Evolutionary conservation across 768 basidiomycete genomes (phyloP), one percentile per base, ranked within the genome.

Genomic region (Rossbeevera mucosa): DNA sequence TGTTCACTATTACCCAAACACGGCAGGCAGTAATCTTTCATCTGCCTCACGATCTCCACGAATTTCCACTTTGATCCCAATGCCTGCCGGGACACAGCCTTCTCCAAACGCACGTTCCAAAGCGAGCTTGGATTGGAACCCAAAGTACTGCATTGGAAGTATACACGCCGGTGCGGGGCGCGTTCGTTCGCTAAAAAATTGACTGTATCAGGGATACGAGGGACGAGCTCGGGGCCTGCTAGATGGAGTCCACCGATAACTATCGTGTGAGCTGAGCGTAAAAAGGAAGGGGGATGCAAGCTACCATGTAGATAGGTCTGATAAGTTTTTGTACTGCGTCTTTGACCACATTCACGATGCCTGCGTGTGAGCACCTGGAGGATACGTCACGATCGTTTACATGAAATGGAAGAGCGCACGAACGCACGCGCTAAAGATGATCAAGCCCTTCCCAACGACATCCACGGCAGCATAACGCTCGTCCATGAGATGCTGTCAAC

Each of bases 91-190:
- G 12, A 93, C 88, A 59, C 85, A 85, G 1, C 82, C 82, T 48
- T 87, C 80, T 20, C 89, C 90, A 16, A 94, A 74, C 2, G 78
- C 86, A 5, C 69, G 66, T 62, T 83, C 82, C 59, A 93, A 67
- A 2, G 83, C 86, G 7, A 88, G 64, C 66, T 92, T 91, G 30
- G 79, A 78, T n/a, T 77, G 75, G 62, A 91, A 88, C 4, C 90
- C 90, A 3, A 86, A 81, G 60, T 91, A 93, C 64, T 93, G 91
- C 82, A 93, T 86, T 0, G 90, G 91, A 0, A 92, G 73, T 43
- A 92, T 68, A 56, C 85, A 91, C 1, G 74, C 76, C 1, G 88
- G 88, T 0, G 80, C 66, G 11, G 89, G 88, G 7, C 56, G 64
- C 26, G 68, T 48, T 76, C 60, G n/a, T 74, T 70, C 0, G 84